Percentiles rank a stretch among this genome's conserved stretches.
Evolutionary conservation across 2,329 filamentous ascomycete genomes (phyloP).

Genomic region (Curvularia eragrostidis): DNA sequence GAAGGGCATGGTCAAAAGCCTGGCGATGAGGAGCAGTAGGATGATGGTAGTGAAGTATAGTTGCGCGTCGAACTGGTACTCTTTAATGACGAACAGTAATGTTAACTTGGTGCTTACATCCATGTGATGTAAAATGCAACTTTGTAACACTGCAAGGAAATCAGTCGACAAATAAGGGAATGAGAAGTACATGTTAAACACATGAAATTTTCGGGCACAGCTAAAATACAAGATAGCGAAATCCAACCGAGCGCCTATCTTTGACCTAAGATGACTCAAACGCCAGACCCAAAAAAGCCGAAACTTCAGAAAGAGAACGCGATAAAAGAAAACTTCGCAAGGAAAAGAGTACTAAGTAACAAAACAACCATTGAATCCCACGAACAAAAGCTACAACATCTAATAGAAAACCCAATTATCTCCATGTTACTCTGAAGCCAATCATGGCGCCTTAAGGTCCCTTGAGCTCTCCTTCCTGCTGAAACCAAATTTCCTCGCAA

Average conservation of each 20-base stretch:
- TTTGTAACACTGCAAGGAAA: too few species aligned
- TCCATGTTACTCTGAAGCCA: not conserved
- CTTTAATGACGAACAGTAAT: not conserved
- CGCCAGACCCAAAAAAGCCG: not conserved
- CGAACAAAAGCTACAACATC: not conserved
- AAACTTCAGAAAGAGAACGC: not conserved
- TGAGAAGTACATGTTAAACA: not conserved
- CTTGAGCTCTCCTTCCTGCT: constrained; percentile 27
- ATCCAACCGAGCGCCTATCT: not conserved
- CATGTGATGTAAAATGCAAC: not conserved
- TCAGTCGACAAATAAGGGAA: not conserved
- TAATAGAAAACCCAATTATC: not conserved
- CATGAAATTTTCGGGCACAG: not conserved
- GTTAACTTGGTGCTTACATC: not conserved
- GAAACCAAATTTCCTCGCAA: constrained; percentile 32
- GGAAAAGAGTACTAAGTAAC: not conserved
- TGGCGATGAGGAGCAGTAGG: constrained; percentile 15
- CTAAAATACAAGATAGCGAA: not conserved
- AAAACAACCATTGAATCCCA: not conserved
- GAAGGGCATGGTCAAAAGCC: constrained; percentile 22
- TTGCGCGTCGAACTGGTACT: not conserved
- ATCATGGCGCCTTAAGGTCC: constrained; percentile 2
- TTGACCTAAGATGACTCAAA: not conserved
- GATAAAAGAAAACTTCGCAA: not conserved
- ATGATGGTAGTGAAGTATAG: not conserved